Conservation (phyloP, 2,329 filamentous ascomycete species). For the Cordyceps javanica region DNA sequence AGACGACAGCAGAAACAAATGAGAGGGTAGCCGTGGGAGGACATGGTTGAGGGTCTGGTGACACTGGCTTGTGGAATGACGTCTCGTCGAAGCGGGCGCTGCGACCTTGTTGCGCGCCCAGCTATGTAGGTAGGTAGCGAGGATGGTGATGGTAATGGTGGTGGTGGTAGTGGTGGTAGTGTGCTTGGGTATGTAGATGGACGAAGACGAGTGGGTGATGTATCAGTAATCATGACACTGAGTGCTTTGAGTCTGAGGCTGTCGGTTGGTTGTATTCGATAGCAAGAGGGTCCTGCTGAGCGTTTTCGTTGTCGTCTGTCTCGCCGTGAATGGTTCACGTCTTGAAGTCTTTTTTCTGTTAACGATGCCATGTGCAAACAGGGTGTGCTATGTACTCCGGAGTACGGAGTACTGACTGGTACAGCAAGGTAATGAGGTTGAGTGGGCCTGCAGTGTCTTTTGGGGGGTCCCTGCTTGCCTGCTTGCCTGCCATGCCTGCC, state of each 20-base stretch:
- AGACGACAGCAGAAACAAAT: neutral
- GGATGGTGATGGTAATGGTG: neutral
- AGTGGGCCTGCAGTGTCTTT: neutral
- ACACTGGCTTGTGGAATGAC: conserved; percentile 11
- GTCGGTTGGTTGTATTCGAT: too few species aligned
- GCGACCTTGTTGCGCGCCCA: neutral
- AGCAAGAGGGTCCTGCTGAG: too few species aligned
- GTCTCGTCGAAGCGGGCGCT: conserved; percentile 4
- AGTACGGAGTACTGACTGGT: neutral
- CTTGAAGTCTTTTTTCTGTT: too few species aligned
- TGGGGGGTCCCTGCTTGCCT: neutral
- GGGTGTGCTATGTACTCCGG: too few species aligned
- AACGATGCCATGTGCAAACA: neutral
- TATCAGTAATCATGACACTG: too few species aligned
- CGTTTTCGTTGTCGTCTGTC: too few species aligned
- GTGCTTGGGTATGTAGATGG: too few species aligned
- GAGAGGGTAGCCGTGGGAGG: neutral
- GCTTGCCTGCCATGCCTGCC: neutral
- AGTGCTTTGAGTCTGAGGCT: too few species aligned
- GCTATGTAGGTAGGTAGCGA: neutral
- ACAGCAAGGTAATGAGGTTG: neutral
- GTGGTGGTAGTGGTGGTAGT: neutral
- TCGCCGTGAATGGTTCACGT: too few species aligned
- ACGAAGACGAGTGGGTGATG: too few species aligned
- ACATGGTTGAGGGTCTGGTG: conserved; percentile 6